Conservation (phyloP, 768 basidiomycete genomes). For the Leucosporidium yakuticum region DNA sequence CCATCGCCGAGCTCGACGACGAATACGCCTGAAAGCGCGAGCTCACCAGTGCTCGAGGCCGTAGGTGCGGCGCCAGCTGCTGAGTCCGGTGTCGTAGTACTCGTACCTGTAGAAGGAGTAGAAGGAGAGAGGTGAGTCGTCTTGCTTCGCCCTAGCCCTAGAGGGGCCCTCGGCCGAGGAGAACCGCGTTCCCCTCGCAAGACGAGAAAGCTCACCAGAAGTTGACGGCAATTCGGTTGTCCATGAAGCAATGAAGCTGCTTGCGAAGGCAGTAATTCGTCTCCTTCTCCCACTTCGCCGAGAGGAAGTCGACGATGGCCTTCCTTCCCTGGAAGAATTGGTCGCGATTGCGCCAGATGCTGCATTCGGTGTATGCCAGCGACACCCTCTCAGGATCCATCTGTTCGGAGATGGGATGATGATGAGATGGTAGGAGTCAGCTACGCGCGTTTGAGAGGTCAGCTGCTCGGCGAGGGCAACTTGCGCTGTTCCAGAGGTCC, state of each 20-base stretch:
- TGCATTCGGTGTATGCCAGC: slow-evolving; percentile 49
- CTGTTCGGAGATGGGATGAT: not conserved
- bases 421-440: slow-evolving; percentile 27
- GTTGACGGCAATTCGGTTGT: slow-evolving; percentile 56
- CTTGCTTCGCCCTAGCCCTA: too few relatives aligned
- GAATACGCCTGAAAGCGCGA: not conserved
- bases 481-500: slow-evolving; percentile 51
- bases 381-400: slow-evolving; percentile 41
- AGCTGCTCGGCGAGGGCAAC: not conserved
- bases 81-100: slow-evolving; percentile 42
- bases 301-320: slow-evolving; percentile 47
- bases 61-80: slow-evolving; percentile 51
- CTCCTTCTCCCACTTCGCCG: slow-evolving; percentile 54
- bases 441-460: not conserved
- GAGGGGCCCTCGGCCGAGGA: not conserved
- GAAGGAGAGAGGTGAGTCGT: not conserved
- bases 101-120: slow-evolving; percentile 50
- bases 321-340: slow-evolving; percentile 44
- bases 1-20: not conserved
- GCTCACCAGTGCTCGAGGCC: slow-evolving; percentile 45
- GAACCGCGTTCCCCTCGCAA: not conserved
- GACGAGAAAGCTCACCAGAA: slow-evolving; percentile 38
- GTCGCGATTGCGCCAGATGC: slow-evolving; percentile 57
- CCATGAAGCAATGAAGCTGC: slow-evolving; percentile 53
- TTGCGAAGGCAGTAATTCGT: slow-evolving; percentile 52